These are phyloP conservation scores for Udeniomyces megalosporus DNA, from an alignment of 768 basidiomycete species.

Conservation along the genomic window DNA sequence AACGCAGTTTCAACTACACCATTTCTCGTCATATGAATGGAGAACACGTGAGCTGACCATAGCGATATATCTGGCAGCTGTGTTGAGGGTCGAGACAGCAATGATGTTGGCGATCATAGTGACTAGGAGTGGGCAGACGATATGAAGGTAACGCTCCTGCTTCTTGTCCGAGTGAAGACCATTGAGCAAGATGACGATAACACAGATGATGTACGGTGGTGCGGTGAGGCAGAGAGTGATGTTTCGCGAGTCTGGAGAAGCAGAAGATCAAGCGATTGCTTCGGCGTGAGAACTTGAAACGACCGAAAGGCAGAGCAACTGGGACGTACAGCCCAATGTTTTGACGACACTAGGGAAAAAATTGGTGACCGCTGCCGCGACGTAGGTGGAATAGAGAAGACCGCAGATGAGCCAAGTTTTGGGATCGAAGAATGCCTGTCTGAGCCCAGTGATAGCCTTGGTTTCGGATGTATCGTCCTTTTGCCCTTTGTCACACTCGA, in stretches of 20 bases:
- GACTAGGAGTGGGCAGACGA: conserved; percentile 20
- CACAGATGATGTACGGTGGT: conserved; percentile 25
- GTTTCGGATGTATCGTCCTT: conserved; percentile 23
- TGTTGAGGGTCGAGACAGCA: conserved; percentile 23
- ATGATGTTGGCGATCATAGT: conserved; percentile 26
- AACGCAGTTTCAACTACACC: neutral
- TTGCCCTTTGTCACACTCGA: conserved; percentile 23
- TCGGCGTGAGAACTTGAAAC: conserved; percentile 18
- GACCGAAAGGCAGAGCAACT: conserved; percentile 5
- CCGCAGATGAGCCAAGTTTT: conserved; percentile 16
- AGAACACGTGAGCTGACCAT: neutral
- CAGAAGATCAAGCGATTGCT: neutral
- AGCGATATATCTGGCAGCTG: conserved; percentile 23
- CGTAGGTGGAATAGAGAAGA: conserved; percentile 7
- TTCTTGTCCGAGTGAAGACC: conserved; percentile 24
- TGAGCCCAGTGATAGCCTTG: conserved; percentile 18
- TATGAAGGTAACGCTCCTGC: conserved; percentile 21
- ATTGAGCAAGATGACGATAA: conserved; percentile 23
- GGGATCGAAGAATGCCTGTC: conserved; percentile 22
- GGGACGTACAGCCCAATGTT: neutral
- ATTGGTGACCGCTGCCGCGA: conserved; percentile 25
- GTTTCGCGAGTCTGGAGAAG: conserved; percentile 15
- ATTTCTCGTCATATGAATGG: neutral
- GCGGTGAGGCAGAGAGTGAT: conserved; percentile 24
- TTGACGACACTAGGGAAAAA: conserved; percentile 22